Evolutionary conservation across 2,329 filamentous ascomycete species (phyloP).

Genomic region (Capronia epimyces): DNA sequence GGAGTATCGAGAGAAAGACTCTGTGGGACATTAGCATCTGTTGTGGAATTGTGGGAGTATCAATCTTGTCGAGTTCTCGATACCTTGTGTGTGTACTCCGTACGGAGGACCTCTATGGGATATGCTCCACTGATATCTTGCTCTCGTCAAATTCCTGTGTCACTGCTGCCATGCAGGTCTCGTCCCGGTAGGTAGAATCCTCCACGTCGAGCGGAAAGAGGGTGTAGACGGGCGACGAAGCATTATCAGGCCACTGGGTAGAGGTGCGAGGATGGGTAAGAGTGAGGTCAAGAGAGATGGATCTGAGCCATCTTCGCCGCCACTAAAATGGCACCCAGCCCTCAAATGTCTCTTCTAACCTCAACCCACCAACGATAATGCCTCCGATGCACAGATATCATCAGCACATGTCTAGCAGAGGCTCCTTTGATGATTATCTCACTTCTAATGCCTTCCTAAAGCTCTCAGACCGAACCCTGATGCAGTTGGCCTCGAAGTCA

Average conservation of each 20-base stretch:
- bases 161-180: background rate
- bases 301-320: conserved; percentile 11
- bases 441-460: background rate
- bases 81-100: conserved; percentile 15
- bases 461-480: background rate
- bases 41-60: background rate
- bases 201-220: conserved; percentile 13
- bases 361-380: conserved; percentile 12
- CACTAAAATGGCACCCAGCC: conserved; percentile 18
- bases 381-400: conserved; percentile 3
- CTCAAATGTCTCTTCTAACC: conserved; percentile 12
- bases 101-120: conserved; percentile 8
- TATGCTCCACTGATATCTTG: conserved; percentile 18
- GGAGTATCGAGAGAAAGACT: conserved; percentile 3
- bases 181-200: background rate
- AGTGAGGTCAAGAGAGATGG: conserved; percentile 14
- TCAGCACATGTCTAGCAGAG: background rate
- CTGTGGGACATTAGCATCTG: conserved; percentile 15
- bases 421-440: background rate
- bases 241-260: conserved; percentile 19
- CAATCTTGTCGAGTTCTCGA: background rate
- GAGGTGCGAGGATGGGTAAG: conserved; percentile 7
- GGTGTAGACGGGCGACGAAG: conserved; percentile 11
- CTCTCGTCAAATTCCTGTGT: conserved; percentile 3
- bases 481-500: conserved; percentile 5